Evolutionary conservation across 192 early-diverging fungal genomes (phyloP).

Genomic region (Blastocladiella britannica): DNA sequence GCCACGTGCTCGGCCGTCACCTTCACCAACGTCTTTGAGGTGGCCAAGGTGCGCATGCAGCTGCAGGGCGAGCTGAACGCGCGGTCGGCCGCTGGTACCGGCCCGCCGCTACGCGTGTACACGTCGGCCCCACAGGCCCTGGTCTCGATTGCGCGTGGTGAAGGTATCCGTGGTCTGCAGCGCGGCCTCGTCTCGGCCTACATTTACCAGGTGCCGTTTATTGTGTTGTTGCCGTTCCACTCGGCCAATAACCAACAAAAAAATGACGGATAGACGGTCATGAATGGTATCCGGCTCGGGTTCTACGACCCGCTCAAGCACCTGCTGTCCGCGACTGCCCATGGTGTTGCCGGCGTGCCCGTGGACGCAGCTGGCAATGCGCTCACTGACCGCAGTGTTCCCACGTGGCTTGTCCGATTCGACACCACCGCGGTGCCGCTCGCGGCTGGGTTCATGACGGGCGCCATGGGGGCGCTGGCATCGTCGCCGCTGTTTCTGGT

Average conservation of each 20-base stretch:
- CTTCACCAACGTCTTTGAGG: constrained; percentile 88
- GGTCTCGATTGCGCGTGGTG: constrained; percentile 48
- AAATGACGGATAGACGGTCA: constrained; percentile 31
- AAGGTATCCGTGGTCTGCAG: constrained; percentile 71
- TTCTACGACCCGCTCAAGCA: constrained; percentile 69
- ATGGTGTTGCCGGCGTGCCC: constrained; percentile 22
- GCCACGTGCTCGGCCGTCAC: constrained; percentile 84
- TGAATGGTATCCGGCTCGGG: constrained; percentile 84
- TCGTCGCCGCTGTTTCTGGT: constrained; percentile 76
- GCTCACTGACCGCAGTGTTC: no score
- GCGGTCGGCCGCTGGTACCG: constrained; percentile 15
- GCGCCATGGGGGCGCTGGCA: constrained; percentile 56
- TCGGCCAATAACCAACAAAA: neutral
- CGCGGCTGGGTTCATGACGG: constrained; percentile 48
- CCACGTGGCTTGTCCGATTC: neutral
- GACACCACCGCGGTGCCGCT: constrained; percentile 41
- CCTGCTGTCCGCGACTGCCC: constrained; percentile 20
- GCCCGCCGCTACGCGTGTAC: constrained; percentile 31
- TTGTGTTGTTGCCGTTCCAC: neutral
- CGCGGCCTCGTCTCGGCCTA: constrained; percentile 74
- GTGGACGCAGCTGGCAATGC: constrained; percentile 10
- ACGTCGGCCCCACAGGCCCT: constrained; percentile 59
- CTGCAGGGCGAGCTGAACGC: constrained; percentile 68
- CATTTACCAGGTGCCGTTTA: constrained; percentile 65
- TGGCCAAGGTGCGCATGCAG: constrained; percentile 84